Conservation (phyloP, 129 eudicot genomes). For the Helianthus tuberosus region DNA sequence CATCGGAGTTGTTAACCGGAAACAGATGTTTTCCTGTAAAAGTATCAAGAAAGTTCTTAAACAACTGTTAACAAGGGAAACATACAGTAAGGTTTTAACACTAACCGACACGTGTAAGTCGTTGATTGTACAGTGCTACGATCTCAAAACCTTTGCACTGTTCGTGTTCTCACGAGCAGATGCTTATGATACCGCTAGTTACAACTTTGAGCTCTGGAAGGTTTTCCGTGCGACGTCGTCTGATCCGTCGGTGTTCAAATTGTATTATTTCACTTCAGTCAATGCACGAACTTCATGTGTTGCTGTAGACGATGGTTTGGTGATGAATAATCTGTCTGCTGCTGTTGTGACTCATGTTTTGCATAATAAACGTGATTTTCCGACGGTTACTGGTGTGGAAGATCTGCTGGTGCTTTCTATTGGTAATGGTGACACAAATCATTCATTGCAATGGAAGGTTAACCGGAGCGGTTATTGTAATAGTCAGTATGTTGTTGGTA, state of each 20-base stretch:
- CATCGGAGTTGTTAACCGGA: constrained; percentile 47
- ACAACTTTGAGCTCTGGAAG: constrained; percentile 84
- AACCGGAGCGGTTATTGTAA: constrained; percentile 47
- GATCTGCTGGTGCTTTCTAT: constrained; percentile 73
- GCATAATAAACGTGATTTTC: constrained; percentile 87
- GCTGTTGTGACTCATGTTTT: constrained; percentile 88
- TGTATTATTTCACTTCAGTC: constrained; percentile 54
- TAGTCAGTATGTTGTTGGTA: constrained; percentile 46
- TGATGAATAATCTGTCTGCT: constrained; percentile 93
- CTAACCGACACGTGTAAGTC: constrained; percentile 95
- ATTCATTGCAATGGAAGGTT: constrained; percentile 31
- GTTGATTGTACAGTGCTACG: constrained; percentile 83
- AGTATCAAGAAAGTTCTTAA: constrained; percentile 66
- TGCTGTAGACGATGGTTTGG: constrained; percentile 87
- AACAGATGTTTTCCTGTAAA: constrained; percentile 46
- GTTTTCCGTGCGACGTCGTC: constrained; percentile 86
- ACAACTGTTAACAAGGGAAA: constrained; percentile 47
- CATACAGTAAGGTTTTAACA: constrained; percentile 61
- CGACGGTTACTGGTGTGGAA: constrained; percentile 73
- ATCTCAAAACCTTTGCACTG: constrained; percentile 78
- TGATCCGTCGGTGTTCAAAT: constrained; percentile 76
- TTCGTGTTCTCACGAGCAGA: constrained; percentile 96
- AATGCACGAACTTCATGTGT: constrained; percentile 68
- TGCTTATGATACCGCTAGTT: constrained; percentile 68
- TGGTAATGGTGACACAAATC: constrained; percentile 62